Conservation (phyloP, 2,329 filamentous ascomycete species). For the Neurospora crassa region DNA sequence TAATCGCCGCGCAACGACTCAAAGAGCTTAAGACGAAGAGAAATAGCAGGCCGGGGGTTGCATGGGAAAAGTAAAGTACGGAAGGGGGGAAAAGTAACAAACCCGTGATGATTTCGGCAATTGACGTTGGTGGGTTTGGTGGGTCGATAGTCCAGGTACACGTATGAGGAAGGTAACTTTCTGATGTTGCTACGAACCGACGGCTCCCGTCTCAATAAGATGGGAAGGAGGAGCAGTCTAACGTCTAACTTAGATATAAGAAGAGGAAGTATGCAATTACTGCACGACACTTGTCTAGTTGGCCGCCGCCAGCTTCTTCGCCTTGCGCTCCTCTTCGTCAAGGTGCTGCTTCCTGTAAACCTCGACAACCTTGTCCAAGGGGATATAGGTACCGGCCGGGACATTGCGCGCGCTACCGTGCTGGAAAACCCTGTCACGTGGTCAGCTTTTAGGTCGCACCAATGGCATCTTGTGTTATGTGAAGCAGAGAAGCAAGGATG, state of each 20-base stretch:
- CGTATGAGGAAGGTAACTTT: constrained; percentile 8
- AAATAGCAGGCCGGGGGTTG: neutral
- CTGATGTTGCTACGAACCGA: neutral
- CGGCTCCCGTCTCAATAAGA: neutral
- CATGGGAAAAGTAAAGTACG: neutral
- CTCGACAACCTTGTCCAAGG: constrained; percentile 46
- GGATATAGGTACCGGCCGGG: constrained; percentile 43
- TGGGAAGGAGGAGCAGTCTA: neutral
- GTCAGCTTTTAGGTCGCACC: constrained; percentile 15
- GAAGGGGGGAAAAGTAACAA: neutral
- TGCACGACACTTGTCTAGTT: constrained; percentile 20
- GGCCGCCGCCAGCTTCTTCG: constrained; percentile 33
- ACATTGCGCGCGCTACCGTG: constrained; percentile 43
- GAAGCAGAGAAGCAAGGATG: neutral
- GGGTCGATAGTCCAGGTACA: constrained; percentile 8
- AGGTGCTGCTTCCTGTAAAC: constrained; percentile 47
- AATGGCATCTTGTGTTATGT: constrained; percentile 4
- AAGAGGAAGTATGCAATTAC: neutral
- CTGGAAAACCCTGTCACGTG: constrained; percentile 35
- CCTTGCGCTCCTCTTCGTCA: constrained; percentile 46
- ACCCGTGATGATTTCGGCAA: constrained; percentile 4
- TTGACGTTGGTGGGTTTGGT: constrained; percentile 1
- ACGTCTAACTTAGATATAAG: neutral
- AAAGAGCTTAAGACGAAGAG: neutral
- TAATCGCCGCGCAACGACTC: neutral